Conservation (phyloP, 306 rosid species). For the Casuarina glauca region DNA sequence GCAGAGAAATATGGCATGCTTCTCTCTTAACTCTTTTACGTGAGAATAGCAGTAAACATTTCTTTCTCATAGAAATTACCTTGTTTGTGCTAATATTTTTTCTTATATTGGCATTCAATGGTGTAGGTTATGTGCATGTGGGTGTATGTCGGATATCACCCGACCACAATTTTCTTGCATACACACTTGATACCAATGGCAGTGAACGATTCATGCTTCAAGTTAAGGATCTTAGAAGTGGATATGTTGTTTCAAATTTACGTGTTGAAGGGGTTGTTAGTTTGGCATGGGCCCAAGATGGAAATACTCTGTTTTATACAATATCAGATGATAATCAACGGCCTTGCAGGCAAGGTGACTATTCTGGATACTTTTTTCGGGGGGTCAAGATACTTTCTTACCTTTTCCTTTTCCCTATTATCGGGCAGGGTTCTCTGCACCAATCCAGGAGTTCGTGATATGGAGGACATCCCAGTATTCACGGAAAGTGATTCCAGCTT, state of each 20-base stretch:
- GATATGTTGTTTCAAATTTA: conserved; percentile 46
- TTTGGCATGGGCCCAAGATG: conserved; percentile 86
- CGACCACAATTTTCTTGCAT: conserved; percentile 80
- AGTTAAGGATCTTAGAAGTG: conserved; percentile 77
- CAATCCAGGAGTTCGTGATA: conserved; percentile 47
- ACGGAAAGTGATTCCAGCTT: conserved; percentile 75
- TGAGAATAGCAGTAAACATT: background rate
- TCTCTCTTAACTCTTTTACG: conserved; percentile 14
- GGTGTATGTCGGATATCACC: conserved; percentile 90
- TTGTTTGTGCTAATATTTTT: conserved; percentile 8
- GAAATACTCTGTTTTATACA: conserved; percentile 69
- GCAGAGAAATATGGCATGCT: conserved; percentile 70
- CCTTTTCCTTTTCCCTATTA: background rate
- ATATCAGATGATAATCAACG: conserved; percentile 79
- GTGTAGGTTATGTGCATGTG: conserved; percentile 89
- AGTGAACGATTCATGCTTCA: conserved; percentile 73
- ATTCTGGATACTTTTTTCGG: background rate
- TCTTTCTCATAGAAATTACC: background rate
- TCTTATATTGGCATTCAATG: conserved; percentile 2
- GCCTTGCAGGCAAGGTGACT: conserved; percentile 72
- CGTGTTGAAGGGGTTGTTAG: conserved; percentile 65
- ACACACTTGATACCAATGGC: conserved; percentile 75
- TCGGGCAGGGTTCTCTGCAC: conserved; percentile 69
- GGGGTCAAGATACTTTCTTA: conserved; percentile 5
- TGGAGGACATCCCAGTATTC: conserved; percentile 52